Conservation (phyloP, 768 basidiomycete genomes). For the Boletellus ananiceps region DNA sequence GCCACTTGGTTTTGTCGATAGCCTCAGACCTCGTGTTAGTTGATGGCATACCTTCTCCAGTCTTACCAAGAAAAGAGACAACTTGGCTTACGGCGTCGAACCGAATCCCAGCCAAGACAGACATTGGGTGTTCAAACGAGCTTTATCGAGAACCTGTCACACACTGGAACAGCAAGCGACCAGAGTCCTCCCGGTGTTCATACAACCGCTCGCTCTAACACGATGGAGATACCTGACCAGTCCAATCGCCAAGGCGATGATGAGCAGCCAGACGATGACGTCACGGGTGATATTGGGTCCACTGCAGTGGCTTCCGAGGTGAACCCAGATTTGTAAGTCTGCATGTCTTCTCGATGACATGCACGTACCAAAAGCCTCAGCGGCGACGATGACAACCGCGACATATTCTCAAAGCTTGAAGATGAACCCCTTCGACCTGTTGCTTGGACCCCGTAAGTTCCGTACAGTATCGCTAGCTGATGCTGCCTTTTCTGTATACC, state of each 20-base stretch:
- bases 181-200: not conserved
- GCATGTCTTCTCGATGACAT: not conserved
- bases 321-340: conserved; percentile 10
- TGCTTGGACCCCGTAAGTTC: conserved; percentile 20
- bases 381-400: not conserved
- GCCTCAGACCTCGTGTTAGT: conserved; percentile 9
- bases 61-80: conserved; percentile 22
- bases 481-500: not conserved
- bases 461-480: not conserved
- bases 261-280: not conserved
- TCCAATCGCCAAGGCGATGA: not conserved
- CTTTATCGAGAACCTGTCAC: not conserved
- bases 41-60: conserved; percentile 22
- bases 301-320: not conserved
- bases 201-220: not conserved
- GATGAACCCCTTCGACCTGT: not conserved
- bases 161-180: not conserved
- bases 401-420: not conserved
- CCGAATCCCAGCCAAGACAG: conserved; percentile 4
- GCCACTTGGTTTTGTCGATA: not conserved
- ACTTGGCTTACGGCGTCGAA: conserved; percentile 4
- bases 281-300: not conserved
- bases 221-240: not conserved
- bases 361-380: not conserved
- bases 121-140: conserved; percentile 23